Conservation (phyloP, 2,329 filamentous ascomycete species). For the Penicillium sp. region DNA sequence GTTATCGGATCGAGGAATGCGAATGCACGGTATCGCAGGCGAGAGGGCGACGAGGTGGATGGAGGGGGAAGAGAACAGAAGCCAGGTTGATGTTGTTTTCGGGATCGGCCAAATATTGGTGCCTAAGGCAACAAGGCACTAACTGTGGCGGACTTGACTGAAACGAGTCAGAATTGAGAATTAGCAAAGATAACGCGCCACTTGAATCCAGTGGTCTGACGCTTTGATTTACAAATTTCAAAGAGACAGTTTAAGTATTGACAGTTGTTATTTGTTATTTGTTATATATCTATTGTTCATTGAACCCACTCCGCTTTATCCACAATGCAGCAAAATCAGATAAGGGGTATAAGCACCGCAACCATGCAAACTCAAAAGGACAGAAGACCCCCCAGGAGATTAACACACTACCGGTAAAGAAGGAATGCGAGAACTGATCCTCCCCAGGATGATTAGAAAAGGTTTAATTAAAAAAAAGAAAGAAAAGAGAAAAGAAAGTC, state of each 20-base stretch:
- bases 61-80: conserved; percentile 27
- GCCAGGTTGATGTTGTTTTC: conserved; percentile 35
- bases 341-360: conserved; percentile 36
- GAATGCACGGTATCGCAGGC: conserved; percentile 11
- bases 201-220: neutral
- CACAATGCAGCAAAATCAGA: conserved; percentile 30
- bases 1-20: conserved; percentile 2
- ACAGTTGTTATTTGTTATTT: neutral
- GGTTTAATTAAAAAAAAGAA: conserved; percentile 1
- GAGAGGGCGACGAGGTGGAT: conserved; percentile 19
- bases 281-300: conserved; percentile 7
- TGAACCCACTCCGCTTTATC: conserved; percentile 15
- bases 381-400: conserved; percentile 21
- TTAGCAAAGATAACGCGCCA: neutral
- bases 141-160: conserved; percentile 14
- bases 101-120: conserved; percentile 14
- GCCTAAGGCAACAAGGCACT: conserved; percentile 22
- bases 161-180: neutral
- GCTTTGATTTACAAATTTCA: neutral
- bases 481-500: conserved; percentile 9
- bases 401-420: conserved; percentile 9
- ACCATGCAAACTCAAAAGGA: conserved; percentile 29
- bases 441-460: conserved; percentile 21
- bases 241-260: neutral
- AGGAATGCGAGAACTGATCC: conserved; percentile 17